Evolutionary conservation across 2,329 filamentous ascomycete species (phyloP), one percentile per base, ranked within the genome.

Genomic region (Nannizzia gypsea): DNA sequence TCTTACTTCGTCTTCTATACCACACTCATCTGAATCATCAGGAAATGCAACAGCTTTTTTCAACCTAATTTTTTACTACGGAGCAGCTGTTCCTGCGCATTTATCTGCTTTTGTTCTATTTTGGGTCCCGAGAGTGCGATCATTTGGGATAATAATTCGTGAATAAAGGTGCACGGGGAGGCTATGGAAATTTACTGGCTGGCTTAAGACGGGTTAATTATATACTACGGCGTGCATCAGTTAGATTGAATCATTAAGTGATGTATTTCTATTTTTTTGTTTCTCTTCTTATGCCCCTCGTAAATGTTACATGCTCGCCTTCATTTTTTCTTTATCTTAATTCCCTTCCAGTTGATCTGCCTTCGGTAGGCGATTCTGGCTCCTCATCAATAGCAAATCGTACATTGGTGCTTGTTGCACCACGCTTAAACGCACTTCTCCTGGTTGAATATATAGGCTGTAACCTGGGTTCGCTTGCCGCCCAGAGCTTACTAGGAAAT

Each of bases 311-410:
- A 50, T 13, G 44, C 26, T 50, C 11, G 13, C 22, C 22, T 48
- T 24, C n/a, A n/a, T n/a, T 13, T 50, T 28, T n/a, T 42, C 44
- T 24, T 50, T 8, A 48, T 24, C 20, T 48, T 34, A 54, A 6
- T 3, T 54, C 50, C 26, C 26, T 54, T 15, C 9, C 26, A 17
- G 50, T 54, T 9, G 73, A 75, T 59, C 72, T 68, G 31, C 72
- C 72, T 56, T 74, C 72, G 3, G 69, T 72, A 6, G 73, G 73
- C 38, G 73, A 75, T 60, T 73, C 69, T 1, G 73, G 73, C 48
- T 73, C 72, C 56, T 74, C 69, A 58, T 74, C 72, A 40, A 69
- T 61, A 15, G 60, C 73, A 59, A 75, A 75, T 8, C 73, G 72
- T 46, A 75, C 73, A 60, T 67, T 75, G 28, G 70, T 70, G n/a